phyloP scores from a whole-genome alignment of 2,329 filamentous ascomycete species.

The Trichoderma sp. region DNA sequence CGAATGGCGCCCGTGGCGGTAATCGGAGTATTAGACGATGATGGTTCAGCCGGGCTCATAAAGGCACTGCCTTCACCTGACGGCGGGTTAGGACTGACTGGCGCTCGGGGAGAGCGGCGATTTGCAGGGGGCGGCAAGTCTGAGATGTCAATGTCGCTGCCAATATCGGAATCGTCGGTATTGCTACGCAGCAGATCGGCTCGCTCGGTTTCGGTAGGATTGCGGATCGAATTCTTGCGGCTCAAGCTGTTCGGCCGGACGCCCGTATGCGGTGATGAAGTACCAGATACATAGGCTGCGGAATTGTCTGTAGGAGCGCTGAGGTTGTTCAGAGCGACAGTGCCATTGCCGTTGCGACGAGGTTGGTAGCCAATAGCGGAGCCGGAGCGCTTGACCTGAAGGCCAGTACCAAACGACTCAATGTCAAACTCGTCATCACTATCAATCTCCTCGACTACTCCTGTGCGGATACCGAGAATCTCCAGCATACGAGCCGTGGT shows the following conservation, averaged over 20 bases:
- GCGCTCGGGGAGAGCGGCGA: conserved; percentile 39
- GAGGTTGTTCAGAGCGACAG: conserved; percentile 56
- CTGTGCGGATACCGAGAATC: conserved; percentile 92
- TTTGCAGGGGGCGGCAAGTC: conserved; percentile 61
- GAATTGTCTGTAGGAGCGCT: conserved; percentile 34
- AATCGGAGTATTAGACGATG: conserved; percentile 44
- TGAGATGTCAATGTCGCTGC: conserved; percentile 63
- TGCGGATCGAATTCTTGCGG: conserved; percentile 49
- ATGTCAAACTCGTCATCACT: conserved; percentile 99
- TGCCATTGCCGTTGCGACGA: conserved; percentile 60
- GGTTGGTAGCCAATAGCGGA: conserved; percentile 75
- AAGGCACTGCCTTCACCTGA: conserved; percentile 31
- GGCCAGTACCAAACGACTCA: conserved; percentile 67
- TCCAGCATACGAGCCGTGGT: conserved; percentile 97
- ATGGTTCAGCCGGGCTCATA: conserved; percentile 32
- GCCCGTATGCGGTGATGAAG: conserved; percentile 47
- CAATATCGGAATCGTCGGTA: conserved; percentile 57
- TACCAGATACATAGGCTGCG: conserved; percentile 53
- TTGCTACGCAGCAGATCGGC: conserved; percentile 53
- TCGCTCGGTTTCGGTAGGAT: conserved; percentile 50
- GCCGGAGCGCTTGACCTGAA: conserved; percentile 78
- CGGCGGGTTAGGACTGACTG: conserved; percentile 27
- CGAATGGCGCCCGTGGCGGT: conserved; percentile 74
- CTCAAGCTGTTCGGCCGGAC: conserved; percentile 47
- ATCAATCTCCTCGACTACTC: conserved; percentile 94